phyloP scores from a whole-genome alignment of 495 filamentous ascomycete genomes.

The Penicillium bialowiezense region DNA sequence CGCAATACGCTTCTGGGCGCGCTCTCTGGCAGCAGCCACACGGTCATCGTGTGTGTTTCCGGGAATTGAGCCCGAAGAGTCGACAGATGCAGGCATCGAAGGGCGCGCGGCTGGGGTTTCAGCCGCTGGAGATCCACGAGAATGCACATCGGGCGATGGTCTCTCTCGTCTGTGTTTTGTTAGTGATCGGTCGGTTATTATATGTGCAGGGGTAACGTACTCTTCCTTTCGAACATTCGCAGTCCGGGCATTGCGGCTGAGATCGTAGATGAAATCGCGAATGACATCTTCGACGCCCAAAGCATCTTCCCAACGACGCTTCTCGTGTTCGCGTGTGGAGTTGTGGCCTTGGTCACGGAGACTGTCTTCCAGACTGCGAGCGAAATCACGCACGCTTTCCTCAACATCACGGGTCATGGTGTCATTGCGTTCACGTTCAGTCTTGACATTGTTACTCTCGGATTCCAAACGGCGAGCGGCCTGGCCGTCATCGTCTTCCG shows the following conservation, averaged over 20 bases:
- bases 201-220: slow-evolving; percentile 32
- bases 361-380: slow-evolving; percentile 75
- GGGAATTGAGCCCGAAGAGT: slow-evolving; percentile 45
- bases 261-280: slow-evolving; percentile 94
- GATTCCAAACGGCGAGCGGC: slow-evolving; percentile 80
- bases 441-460: slow-evolving; percentile 74
- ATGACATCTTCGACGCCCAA: slow-evolving; percentile 95
- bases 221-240: slow-evolving; percentile 74
- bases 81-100: slow-evolving; percentile 40
- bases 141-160: slow-evolving; percentile 23
- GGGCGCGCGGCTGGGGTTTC: slow-evolving; percentile 32
- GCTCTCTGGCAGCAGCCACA: slow-evolving; percentile 93
- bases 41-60: slow-evolving; percentile 89
- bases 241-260: slow-evolving; percentile 79
- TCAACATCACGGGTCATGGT: slow-evolving; percentile 96
- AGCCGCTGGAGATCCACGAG: slow-evolving; percentile 22
- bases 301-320: slow-evolving; percentile 92
- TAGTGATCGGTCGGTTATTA: slow-evolving; percentile 10
- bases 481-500: slow-evolving; percentile 68
- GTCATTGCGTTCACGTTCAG: slow-evolving; percentile 90
- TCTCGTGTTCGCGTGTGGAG: slow-evolving; percentile 78
- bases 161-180: slow-evolving; percentile 21
- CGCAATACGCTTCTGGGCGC: slow-evolving; percentile 96
- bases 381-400: slow-evolving; percentile 90
- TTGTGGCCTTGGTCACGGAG: slow-evolving; percentile 78